Conservation (phyloP, 2,329 filamentous ascomycete species). For the Microcera coccophila region DNA sequence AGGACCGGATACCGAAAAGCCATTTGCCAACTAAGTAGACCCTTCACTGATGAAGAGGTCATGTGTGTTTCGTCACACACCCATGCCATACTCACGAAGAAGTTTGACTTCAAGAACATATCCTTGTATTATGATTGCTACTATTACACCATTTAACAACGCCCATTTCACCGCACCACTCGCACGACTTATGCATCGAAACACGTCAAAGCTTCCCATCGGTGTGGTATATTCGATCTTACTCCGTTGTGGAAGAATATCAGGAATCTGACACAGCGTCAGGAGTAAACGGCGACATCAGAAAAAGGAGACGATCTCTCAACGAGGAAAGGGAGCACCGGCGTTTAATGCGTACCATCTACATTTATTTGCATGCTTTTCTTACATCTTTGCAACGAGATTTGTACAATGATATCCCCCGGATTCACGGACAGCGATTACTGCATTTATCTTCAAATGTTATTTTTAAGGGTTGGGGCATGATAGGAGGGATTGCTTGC, state of each 20-base stretch:
- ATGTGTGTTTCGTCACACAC: too few species aligned
- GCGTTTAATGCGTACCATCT: not conserved
- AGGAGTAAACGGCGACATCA: too few species aligned
- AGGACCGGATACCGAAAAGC: too few species aligned
- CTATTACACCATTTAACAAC: not conserved
- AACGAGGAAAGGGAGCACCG: not conserved
- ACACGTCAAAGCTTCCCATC: not conserved
- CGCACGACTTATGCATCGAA: too few species aligned
- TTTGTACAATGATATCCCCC: slow-evolving; percentile 17
- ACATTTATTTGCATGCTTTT: slow-evolving; percentile 3
- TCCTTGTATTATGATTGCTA: not conserved
- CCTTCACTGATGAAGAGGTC: too few species aligned
- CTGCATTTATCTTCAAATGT: not conserved
- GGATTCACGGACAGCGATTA: slow-evolving; percentile 13
- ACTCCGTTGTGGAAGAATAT: too few species aligned
- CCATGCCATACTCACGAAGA: not conserved
- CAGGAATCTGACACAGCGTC: too few species aligned
- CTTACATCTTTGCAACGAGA: slow-evolving; percentile 7
- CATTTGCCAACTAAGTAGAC: too few species aligned
- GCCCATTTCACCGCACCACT: not conserved
- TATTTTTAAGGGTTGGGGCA: too few species aligned
- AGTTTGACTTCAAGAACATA: not conserved
- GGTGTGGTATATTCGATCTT: too few species aligned
- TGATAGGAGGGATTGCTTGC: too few species aligned
- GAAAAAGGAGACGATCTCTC: not conserved